A percentile compares a stretch with the other conserved stretches of the same genome.
Evolutionary conservation across 768 basidiomycete species (phyloP).

Genomic region (Kwoniella mangroviensis): DNA sequence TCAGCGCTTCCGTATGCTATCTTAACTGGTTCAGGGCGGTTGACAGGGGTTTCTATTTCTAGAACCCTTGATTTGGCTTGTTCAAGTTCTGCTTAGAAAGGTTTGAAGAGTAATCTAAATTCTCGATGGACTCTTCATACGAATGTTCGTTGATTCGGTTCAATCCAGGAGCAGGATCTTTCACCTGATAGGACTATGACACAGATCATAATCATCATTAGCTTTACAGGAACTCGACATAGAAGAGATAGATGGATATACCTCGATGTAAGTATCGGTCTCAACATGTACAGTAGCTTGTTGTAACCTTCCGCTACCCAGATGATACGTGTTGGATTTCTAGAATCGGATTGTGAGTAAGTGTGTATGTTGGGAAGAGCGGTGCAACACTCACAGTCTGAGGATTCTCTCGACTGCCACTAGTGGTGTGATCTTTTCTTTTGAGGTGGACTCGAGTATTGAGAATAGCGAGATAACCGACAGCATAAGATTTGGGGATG

Average conservation of each 20-base stretch:
- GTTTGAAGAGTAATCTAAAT: conserved; percentile 11
- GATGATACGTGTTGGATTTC: conserved; percentile 16
- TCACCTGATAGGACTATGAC: not conserved
- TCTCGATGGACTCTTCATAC: conserved; percentile 3
- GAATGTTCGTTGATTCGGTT: not conserved
- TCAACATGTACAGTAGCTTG: conserved; percentile 24
- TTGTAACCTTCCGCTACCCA: conserved; percentile 13
- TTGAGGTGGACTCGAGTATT: conserved; percentile 21
- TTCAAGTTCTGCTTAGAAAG: conserved; percentile 4
- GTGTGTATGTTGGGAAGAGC: not conserved
- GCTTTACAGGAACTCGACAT: too few species aligned
- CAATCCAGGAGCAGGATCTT: not conserved
- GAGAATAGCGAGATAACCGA: conserved; percentile 14
- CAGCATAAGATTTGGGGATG: conserved; percentile 18
- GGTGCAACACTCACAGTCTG: conserved; percentile 1
- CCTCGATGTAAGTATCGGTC: conserved; percentile 23
- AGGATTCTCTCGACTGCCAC: not conserved
- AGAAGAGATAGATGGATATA: not conserved
- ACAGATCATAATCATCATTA: too few species aligned
- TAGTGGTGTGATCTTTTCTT: not conserved
- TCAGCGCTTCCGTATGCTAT: too few species aligned
- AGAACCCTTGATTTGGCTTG: not conserved
- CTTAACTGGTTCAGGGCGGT: too few species aligned
- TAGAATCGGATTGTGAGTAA: not conserved
- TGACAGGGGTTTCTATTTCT: not conserved